phyloP scores from a whole-genome alignment of 176 grass and related monocot genomes.

The Pontederia crassipes region DNA sequence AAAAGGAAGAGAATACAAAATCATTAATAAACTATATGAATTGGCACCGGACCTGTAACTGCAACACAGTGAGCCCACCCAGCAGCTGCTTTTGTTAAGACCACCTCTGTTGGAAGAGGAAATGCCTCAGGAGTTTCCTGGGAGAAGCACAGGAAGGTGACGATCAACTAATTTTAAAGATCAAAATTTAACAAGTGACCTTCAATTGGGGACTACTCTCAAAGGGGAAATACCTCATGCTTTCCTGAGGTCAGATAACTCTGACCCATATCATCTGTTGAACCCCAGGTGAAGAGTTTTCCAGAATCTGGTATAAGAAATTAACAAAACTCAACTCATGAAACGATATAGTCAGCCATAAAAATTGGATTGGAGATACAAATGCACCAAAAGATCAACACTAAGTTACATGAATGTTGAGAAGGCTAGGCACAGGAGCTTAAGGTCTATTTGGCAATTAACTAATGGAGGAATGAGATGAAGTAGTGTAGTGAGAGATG shows the following conservation, averaged over 20 bases:
- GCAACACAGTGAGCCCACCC: slow-evolving; percentile 97
- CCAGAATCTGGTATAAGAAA: slow-evolving; percentile 48
- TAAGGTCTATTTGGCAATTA: too few relatives aligned
- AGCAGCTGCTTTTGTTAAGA: slow-evolving; percentile 63
- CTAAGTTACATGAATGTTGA: too few relatives aligned
- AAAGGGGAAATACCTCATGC: slow-evolving; percentile 56
- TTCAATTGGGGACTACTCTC: background rate
- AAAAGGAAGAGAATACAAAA: too few relatives aligned
- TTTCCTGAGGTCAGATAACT: slow-evolving; percentile 96
- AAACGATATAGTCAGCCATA: too few relatives aligned
- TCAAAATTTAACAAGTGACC: background rate
- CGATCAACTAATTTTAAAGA: background rate
- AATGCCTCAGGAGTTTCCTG: slow-evolving; percentile 94
- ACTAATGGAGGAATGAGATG: too few relatives aligned
- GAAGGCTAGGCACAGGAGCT: too few relatives aligned
- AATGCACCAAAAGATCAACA: too few relatives aligned
- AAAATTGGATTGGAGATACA: too few relatives aligned
- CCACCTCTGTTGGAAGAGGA: slow-evolving; percentile 69
- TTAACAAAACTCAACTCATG: background rate
- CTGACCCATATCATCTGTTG: slow-evolving; percentile 92
- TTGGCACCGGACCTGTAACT: slow-evolving; percentile 53
- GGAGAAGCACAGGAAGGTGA: slow-evolving; percentile 5
- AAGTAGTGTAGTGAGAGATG: too few relatives aligned
- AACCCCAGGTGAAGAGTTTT: slow-evolving; percentile 95
- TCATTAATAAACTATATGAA: background rate